These are phyloP conservation scores for Boletales sp. DNA, from an alignment of 768 basidiomycete genomes.

Conservation along the genomic window DNA sequence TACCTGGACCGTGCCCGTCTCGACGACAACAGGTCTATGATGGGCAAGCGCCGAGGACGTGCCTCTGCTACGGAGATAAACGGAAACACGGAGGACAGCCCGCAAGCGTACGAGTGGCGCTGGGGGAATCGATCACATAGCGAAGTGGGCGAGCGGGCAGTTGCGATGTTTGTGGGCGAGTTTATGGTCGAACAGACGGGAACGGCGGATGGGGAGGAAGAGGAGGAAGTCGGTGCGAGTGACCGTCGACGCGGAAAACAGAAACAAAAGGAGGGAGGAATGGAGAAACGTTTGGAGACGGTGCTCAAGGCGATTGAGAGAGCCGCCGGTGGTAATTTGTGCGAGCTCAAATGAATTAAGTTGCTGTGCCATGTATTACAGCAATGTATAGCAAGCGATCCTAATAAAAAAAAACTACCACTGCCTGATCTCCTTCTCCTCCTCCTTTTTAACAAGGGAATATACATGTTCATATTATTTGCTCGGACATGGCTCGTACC, in stretches of 20 bases:
- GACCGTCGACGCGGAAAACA: conserved; percentile 13
- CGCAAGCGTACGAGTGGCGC: conserved; percentile 61
- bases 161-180: conserved; percentile 74
- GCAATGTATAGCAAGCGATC: background rate
- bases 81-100: conserved; percentile 26
- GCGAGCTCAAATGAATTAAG: conserved; percentile 30
- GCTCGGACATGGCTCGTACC: conserved; percentile 16
- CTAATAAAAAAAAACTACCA: background rate
- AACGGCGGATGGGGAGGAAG: conserved; percentile 17
- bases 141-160: conserved; percentile 77
- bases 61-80: conserved; percentile 38
- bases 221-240: background rate
- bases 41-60: conserved; percentile 56
- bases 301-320: conserved; percentile 40
- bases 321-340: conserved; percentile 58
- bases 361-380: too few species aligned
- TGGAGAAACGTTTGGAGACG: conserved; percentile 30
- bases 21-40: conserved; percentile 45
- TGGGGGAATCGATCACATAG: conserved; percentile 81
- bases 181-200: conserved; percentile 52
- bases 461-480: too few species aligned
- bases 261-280: conserved; percentile 8
- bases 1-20: conserved; percentile 70
- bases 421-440: background rate
- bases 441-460: background rate